A percentile compares a stretch with the other conserved stretches of the same genome.
Evolutionary conservation across 257 asterid species (phyloP).

Genomic region (Jacaranda copaia): DNA sequence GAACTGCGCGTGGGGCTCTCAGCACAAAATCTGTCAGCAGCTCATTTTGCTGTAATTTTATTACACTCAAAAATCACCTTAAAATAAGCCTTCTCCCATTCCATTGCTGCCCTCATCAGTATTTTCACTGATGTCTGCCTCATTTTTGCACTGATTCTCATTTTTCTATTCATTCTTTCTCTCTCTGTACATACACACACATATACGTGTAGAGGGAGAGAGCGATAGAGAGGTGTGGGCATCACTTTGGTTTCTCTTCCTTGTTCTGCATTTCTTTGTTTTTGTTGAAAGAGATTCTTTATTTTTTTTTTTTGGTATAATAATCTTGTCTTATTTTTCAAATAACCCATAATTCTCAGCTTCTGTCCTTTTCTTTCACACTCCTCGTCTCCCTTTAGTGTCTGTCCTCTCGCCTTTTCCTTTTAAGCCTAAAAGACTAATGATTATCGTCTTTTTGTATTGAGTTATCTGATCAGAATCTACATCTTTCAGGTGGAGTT

Average conservation of each 20-base stretch:
- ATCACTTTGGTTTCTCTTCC: background rate
- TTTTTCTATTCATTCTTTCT: conserved; percentile 1
- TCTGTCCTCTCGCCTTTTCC: conserved; percentile 21
- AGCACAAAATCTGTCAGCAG: background rate
- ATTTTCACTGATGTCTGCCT: background rate
- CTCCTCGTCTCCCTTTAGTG: conserved; percentile 18
- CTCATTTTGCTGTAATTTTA: background rate
- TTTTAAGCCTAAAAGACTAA: conserved; percentile 13
- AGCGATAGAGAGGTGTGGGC: background rate
- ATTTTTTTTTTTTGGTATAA: conserved; percentile 17
- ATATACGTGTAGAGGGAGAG: conserved; percentile 7
- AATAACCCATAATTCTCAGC: conserved; percentile 35
- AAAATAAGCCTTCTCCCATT: background rate
- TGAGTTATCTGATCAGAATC: conserved; percentile 29
- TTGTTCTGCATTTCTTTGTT: conserved; percentile 4
- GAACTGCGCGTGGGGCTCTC: background rate
- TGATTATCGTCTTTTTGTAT: conserved; percentile 16
- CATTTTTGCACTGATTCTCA: conserved; percentile 32
- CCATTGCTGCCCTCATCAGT: background rate
- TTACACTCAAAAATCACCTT: background rate
- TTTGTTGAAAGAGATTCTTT: background rate
- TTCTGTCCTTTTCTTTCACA: conserved; percentile 39
- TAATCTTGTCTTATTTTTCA: conserved; percentile 14
- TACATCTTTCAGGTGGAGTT: conserved; percentile 32
- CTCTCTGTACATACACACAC: background rate